Base-by-base conservation (phyloP, 371 early-diverging fungal species). In the Syncephalastrum monosporum region DNA sequence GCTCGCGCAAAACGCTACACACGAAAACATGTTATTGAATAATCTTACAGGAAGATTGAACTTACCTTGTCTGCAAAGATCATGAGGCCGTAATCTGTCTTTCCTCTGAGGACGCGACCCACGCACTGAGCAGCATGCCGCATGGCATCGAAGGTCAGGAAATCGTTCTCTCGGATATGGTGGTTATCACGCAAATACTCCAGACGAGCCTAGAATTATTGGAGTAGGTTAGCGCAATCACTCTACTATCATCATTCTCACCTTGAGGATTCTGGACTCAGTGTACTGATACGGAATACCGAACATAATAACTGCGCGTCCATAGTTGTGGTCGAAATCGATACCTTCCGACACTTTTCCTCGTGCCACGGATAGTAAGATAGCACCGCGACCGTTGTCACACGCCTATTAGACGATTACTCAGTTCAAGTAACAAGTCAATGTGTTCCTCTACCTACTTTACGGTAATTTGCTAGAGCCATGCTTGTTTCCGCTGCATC, bases 281-380 rank as follows among this genome's bases (percentile, higher is more conserved):
- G 99, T 99, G 68, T 97, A 99, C 80, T 98, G 99, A 71, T 97
- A 99, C 0, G 99, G 99, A 46, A 99, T 98, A 14, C 99, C 99
- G 83, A 98, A 97, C 86, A 99, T 87, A 55, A 99, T 83, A 33
- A 98, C 95, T 17, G 98, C 99, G 25, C 99, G 86, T 8, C 99
- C 99, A 76, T 99, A 99, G 63, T 98, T 91, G 71, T 99, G 96
- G 69, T 99, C 98, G 72, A 99, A 99, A 88, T 99, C 99, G 63
- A 99, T 97, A 16, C 99, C 99, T 77, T 99, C 99, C 8, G 97
- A 96, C 15, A 99, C 99, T 71, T 99, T 99, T 13, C 99, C 99
- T 53, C 99, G 88, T 10, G 99, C 99, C n/a, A 99, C 99, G 55
- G 97, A 95, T 23, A 99, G 73, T n/a, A 99, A 72, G 43, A 98